Evolutionary conservation across 805 yeast species (phyloP).

Genomic region (Cyberlindnera euphorbiiphila): DNA sequence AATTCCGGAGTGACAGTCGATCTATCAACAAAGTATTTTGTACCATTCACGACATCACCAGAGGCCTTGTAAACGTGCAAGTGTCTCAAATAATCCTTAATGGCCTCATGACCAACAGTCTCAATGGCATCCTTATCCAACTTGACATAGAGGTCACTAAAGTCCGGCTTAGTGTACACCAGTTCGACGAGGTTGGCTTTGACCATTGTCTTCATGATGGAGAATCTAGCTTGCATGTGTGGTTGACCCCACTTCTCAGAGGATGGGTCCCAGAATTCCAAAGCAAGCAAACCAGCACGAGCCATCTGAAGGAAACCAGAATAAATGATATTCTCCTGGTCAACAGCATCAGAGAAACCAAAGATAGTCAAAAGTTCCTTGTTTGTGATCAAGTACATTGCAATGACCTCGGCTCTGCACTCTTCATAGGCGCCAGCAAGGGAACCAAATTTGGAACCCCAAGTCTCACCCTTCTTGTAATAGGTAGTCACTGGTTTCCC

Average conservation of each 20-base stretch:
- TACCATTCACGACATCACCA: slow-evolving; percentile 66
- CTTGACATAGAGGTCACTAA: slow-evolving; percentile 54
- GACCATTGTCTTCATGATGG: slow-evolving; percentile 72
- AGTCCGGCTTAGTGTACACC: slow-evolving; percentile 40
- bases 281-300: slow-evolving; percentile 77
- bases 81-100: slow-evolving; percentile 64
- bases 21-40: slow-evolving; percentile 57
- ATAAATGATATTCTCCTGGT: slow-evolving; percentile 59
- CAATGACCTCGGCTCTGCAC: slow-evolving; percentile 90
- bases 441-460: slow-evolving; percentile 85
- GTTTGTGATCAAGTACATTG: slow-evolving; percentile 73
- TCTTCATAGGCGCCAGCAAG: slow-evolving; percentile 88
- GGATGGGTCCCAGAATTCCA: slow-evolving; percentile 85
- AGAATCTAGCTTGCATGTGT: slow-evolving; percentile 90
- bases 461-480: slow-evolving; percentile 79
- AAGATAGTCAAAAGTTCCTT: slow-evolving; percentile 66
- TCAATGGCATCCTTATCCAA: slow-evolving; percentile 61
- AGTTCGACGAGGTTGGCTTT: slow-evolving; percentile 60
- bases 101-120: slow-evolving; percentile 67
- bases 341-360: slow-evolving; percentile 54
- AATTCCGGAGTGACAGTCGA: slow-evolving; percentile 65
- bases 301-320: slow-evolving; percentile 79
- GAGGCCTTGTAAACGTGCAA: slow-evolving; percentile 78
- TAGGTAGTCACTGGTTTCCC: slow-evolving; percentile 61
- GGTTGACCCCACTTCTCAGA: slow-evolving; percentile 90